These are phyloP conservation scores for Candida palmyrensis DNA, from an alignment of 805 yeast species.

Conservation along the genomic window DNA sequence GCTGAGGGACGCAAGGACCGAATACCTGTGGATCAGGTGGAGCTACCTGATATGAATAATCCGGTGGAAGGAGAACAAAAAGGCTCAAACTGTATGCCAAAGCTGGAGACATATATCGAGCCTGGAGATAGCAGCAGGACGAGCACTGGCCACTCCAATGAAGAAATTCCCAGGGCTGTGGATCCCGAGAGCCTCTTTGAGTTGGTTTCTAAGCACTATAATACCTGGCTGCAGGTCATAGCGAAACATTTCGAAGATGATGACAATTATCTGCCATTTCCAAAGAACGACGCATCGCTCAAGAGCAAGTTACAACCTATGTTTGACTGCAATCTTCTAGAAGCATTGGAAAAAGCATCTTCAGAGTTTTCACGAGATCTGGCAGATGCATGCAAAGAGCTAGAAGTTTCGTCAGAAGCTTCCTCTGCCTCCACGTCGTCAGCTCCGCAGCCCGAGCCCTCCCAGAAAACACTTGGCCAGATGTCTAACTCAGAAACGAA, in stretches of 20 bases:
- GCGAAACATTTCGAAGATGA: constrained; percentile 19
- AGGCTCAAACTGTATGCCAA: no score
- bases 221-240: constrained; percentile 32
- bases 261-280: constrained; percentile 25
- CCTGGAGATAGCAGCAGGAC: no score
- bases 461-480: neutral
- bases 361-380: constrained; percentile 10
- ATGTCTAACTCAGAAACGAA: no score
- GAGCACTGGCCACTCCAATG: no score
- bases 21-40: no score
- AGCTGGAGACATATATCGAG: no score
- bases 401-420: neutral
- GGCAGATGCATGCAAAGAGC: neutral
- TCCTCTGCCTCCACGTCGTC: no score
- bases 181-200: constrained; percentile 26
- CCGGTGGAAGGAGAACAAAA: no score
- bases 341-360: constrained; percentile 26
- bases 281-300: constrained; percentile 12
- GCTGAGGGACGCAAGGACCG: no score
- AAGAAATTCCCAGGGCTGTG: no score
- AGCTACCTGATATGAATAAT: no score
- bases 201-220: constrained; percentile 31
- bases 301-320: constrained; percentile 13
- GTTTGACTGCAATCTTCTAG: constrained; percentile 23
- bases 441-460: no score